Evolutionary conservation across 345 rosid genomes (phyloP), one percentile per base, ranked within the genome.

Genomic region (Laguncularia racemosa): DNA sequence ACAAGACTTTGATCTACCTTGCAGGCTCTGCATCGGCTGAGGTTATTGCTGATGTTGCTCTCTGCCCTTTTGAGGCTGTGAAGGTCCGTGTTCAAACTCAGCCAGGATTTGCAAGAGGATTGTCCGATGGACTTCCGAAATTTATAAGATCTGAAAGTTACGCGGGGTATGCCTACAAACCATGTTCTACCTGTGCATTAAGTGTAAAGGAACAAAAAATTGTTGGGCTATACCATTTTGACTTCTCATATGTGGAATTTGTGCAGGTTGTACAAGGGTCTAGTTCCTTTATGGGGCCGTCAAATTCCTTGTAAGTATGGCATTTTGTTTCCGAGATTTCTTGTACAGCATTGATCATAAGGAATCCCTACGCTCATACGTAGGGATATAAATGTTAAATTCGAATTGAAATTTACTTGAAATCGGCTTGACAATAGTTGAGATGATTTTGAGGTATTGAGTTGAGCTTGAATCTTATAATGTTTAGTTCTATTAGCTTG

Each of bases 11-110:
- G 76, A 88, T 93, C 67, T 93, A 87, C 83, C 96, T 93, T 58
- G 97, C 96, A 48, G 99, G 99, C 44, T 93, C 99, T 68, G 97
- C 96, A 43, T 95, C 99, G 56, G 97, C 97, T 62, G 99, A 90
- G 80, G 64, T 92, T 48, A 89, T 92, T 58, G 97, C 98, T 12
- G 96, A 89, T 73, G 18, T 95, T 46, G 95, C 95, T 0, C 96
- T 95, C 65, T 90, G 99, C 79, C 99, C 97, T 18, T 76, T 95
- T n/a, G 99, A 95, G 78, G 99, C 99, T 46, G 99, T 95, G 7
- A 95, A 95, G 85, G 97, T 95, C 52, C 75, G 97, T 33, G 97
- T 95, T 63, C 97, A 95, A 78, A 95, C 99, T 50, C 99, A 95
- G 78, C 99, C 97, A 64, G 99, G 99, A 28, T 95, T 95, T 62